These are phyloP conservation scores for Venturia nashicola DNA, from an alignment of 2,329 filamentous ascomycete genomes.

Conservation along the genomic window DNA sequence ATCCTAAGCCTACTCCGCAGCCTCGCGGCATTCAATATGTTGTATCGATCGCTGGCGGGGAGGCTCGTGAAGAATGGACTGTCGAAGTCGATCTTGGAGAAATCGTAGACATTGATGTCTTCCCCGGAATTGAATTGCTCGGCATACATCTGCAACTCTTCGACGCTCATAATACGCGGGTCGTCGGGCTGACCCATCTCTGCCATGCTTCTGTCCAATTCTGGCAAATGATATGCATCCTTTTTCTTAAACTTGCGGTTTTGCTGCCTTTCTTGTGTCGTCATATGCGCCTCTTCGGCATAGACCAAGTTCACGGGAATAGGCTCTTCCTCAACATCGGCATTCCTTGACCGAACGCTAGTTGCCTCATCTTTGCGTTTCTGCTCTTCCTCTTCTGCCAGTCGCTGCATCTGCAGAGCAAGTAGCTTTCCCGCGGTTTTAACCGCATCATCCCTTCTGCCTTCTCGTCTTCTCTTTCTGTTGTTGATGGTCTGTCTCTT, in stretches of 20 bases:
- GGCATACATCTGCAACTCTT: slow-evolving; percentile 89
- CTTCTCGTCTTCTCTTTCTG: slow-evolving; percentile 70
- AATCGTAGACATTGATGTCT: slow-evolving; percentile 79
- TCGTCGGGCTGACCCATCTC: slow-evolving; percentile 86
- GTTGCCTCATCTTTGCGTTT: slow-evolving; percentile 43
- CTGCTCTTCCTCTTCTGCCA: slow-evolving; percentile 72
- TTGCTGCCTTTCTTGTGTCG: slow-evolving; percentile 58
- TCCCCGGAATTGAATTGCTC: slow-evolving; percentile 84
- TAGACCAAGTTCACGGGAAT: slow-evolving; percentile 71
- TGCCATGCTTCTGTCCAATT: slow-evolving; percentile 64
- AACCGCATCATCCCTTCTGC: slow-evolving; percentile 81
- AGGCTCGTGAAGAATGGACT: slow-evolving; percentile 89
- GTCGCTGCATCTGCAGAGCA: slow-evolving; percentile 85
- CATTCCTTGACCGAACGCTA: slow-evolving; percentile 3
- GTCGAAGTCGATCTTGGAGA: slow-evolving; percentile 97
- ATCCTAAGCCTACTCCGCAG: slow-evolving; percentile 80
- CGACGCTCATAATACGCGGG: slow-evolving; percentile 88
- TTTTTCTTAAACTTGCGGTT: slow-evolving; percentile 73
- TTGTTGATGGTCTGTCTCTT: slow-evolving; percentile 83
- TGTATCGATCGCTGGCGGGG: slow-evolving; percentile 84
- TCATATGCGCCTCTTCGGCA: slow-evolving; percentile 79
- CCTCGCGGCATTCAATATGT: slow-evolving; percentile 89
- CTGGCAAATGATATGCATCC: slow-evolving; percentile 90
- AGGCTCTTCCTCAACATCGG: slow-evolving; percentile 49
- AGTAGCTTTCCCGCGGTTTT: slow-evolving; percentile 83